These are phyloP conservation scores for Cyanidiococcus yangmingshanensis DNA, from an alignment of 23 red algal genomes.

Conservation along the genomic window DNA sequence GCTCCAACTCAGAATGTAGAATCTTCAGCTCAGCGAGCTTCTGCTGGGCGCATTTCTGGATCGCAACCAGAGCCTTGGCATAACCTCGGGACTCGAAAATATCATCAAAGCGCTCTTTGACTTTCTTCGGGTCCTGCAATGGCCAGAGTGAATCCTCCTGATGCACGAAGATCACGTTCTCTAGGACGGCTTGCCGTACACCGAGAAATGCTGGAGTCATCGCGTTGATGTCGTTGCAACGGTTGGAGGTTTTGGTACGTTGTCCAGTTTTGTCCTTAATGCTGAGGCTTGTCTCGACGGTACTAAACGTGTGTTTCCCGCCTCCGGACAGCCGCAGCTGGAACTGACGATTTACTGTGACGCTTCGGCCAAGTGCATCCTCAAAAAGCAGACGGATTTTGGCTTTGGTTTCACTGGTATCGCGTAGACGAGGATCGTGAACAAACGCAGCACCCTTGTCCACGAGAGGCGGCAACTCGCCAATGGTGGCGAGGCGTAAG, in stretches of 20 bases:
- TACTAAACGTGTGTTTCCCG: constrained; percentile 63
- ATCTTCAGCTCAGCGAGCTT: constrained; percentile 50
- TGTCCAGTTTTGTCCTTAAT: constrained; percentile 32
- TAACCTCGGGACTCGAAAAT: constrained; percentile 93
- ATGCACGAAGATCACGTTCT: constrained; percentile 98
- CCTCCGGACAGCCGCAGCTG: constrained; percentile 35
- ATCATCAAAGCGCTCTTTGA: constrained; percentile 85
- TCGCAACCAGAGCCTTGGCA: constrained; percentile 78
- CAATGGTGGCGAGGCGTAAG: constrained; percentile 88
- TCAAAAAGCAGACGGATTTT: constrained; percentile 95
- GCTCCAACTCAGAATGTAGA: constrained; percentile 49
- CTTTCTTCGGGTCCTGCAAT: constrained; percentile 53
- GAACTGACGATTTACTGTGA: constrained; percentile 80
- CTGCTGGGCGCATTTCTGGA: constrained; percentile 67
- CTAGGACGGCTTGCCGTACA: constrained; percentile 72
- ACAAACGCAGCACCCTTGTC: constrained; percentile 90
- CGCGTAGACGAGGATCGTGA: constrained; percentile 68
- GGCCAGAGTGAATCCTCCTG: constrained; percentile 97
- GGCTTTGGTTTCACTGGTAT: constrained; percentile 76
- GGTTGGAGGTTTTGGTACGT: constrained; percentile 31
- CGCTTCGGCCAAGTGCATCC: constrained; percentile 44
- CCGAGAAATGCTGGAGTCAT: constrained; percentile 72
- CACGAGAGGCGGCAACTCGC: constrained; percentile 80
- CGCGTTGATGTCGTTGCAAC: constrained; percentile 65
- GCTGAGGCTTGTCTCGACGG: constrained; percentile 44